Evolutionary conservation across 495 filamentous ascomycete genomes (phyloP).

Genomic region (Cairneyella variabilis): DNA sequence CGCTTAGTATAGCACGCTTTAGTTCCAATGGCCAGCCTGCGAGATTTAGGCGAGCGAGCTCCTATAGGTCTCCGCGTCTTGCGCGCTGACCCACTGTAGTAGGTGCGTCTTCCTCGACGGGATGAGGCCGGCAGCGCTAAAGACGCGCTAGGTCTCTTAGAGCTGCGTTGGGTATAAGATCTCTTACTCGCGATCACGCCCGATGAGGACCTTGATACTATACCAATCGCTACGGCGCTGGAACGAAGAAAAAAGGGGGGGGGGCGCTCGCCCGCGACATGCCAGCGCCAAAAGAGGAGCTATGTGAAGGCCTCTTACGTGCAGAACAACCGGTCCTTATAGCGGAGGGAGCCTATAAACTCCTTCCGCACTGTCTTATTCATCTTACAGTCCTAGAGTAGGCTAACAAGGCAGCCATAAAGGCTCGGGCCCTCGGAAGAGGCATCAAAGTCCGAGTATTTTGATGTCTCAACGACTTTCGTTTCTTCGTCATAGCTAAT

Average conservation of each 20-base stretch:
- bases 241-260: too few relatives aligned
- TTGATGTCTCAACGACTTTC: too few relatives aligned
- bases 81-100: too few relatives aligned
- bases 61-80: not conserved
- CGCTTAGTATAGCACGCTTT: not conserved
- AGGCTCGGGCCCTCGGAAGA: not conserved
- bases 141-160: too few relatives aligned
- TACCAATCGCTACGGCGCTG: not conserved
- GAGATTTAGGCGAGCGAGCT: constrained; percentile 1
- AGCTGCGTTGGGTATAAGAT: not conserved
- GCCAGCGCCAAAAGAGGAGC: constrained; percentile 2
- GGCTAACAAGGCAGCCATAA: not conserved
- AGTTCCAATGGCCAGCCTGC: not conserved
- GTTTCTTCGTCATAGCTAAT: too few relatives aligned
- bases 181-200: too few relatives aligned
- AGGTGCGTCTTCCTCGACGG: not conserved
- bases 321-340: not conserved
- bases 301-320: not conserved
- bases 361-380: constrained; percentile 4
- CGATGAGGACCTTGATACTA: constrained; percentile 3
- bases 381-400: not conserved
- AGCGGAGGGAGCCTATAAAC: not conserved
- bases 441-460: too few relatives aligned
- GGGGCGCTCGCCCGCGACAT: not conserved
- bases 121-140: too few relatives aligned